Conservation (phyloP, 257 asterid genomes). For the Fraxinus pennsylvanica region DNA sequence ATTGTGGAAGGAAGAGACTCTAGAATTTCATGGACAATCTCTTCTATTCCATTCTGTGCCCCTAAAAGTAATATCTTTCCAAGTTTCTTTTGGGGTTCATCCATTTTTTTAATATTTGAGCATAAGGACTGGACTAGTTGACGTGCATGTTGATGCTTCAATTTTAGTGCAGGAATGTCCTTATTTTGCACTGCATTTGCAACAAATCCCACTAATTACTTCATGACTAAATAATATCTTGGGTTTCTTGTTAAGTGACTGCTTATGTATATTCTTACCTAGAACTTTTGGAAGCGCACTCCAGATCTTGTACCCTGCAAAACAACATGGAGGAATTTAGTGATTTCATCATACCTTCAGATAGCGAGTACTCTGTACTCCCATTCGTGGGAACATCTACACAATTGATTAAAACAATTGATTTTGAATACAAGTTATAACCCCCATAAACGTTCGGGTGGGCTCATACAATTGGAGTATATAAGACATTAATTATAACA, state of each 20-base stretch:
- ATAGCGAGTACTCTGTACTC: neutral
- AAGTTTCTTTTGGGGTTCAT: neutral
- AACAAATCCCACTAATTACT: neutral
- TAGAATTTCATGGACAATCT: slow-evolving; percentile 18
- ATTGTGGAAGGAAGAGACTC: neutral
- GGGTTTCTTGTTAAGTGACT: too few species aligned
- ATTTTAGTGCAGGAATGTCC: neutral
- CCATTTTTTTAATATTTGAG: neutral
- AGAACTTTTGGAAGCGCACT: neutral
- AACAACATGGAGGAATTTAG: too few species aligned
- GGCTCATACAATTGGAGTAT: too few species aligned
- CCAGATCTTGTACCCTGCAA: too few species aligned
- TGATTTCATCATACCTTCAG: too few species aligned
- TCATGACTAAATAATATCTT: too few species aligned
- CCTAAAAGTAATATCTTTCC: neutral
- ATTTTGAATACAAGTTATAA: too few species aligned
- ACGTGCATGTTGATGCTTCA: slow-evolving; percentile 2
- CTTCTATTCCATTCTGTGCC: slow-evolving; percentile 12
- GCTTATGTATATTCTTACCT: too few species aligned
- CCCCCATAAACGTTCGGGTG: too few species aligned
- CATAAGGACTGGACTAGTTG: slow-evolving; percentile 6
- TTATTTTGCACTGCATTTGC: neutral
- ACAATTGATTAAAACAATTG: too few species aligned
- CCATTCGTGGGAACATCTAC: slow-evolving; percentile 4
- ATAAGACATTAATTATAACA: too few species aligned